phyloP scores from a whole-genome alignment of 441 rosid genomes.

The Syzygium syzygioides region DNA sequence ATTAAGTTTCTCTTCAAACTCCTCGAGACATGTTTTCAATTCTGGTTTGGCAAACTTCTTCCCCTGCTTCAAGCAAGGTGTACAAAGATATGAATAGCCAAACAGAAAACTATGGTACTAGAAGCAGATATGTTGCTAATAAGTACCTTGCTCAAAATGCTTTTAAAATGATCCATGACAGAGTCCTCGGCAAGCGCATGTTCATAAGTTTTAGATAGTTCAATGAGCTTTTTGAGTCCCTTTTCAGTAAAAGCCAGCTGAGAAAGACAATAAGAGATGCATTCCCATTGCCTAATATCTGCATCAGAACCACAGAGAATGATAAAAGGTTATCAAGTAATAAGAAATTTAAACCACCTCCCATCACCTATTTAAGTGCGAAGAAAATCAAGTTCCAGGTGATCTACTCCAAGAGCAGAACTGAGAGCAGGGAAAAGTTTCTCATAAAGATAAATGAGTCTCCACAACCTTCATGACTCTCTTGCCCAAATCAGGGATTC shows the following conservation, averaged over 20 bases:
- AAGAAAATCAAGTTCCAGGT: background rate
- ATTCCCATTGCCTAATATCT: slow-evolving; percentile 92
- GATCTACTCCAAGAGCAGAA: background rate
- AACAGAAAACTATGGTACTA: background rate
- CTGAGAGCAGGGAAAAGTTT: background rate
- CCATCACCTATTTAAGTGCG: background rate
- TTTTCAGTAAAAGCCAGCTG: slow-evolving; percentile 92
- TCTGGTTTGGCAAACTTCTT: slow-evolving; percentile 98
- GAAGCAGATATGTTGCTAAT: background rate
- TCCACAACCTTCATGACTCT: background rate
- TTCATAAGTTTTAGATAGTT: slow-evolving; percentile 79
- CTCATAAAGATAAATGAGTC: background rate
- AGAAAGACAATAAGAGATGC: slow-evolving; percentile 91
- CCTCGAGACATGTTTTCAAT: slow-evolving; percentile 82
- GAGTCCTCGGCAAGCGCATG: slow-evolving; percentile 78
- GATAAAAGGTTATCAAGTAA: background rate
- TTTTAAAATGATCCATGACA: slow-evolving; percentile 83
- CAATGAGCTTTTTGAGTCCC: slow-evolving; percentile 90
- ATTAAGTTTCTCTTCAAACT: slow-evolving; percentile 92
- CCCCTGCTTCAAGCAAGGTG: slow-evolving; percentile 41
- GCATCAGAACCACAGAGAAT: slow-evolving; percentile 19
- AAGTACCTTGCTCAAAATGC: slow-evolving; percentile 83
- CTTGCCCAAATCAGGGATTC: background rate
- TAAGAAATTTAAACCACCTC: background rate
- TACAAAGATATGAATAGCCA: background rate